These are phyloP conservation scores for Mortierella sp. DNA, from an alignment of 371 early-diverging fungal species.

Conservation along the genomic window DNA sequence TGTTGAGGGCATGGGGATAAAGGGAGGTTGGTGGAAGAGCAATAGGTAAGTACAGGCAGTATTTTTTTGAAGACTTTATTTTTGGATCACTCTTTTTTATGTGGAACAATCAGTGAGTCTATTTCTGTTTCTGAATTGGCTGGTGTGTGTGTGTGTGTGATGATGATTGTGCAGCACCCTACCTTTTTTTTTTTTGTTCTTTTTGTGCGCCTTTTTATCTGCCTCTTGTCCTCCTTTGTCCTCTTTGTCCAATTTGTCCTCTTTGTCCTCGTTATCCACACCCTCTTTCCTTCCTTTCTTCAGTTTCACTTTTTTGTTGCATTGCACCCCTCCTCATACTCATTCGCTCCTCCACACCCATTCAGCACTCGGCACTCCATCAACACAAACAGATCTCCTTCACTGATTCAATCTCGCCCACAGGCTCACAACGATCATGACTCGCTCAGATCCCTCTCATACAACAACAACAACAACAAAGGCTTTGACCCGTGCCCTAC, in stretches of 20 bases:
- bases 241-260: too few relatives aligned
- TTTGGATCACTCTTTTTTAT: not conserved
- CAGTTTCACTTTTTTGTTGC: not conserved
- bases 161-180: not conserved
- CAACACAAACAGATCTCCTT: not conserved
- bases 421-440: conserved; percentile 1
- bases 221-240: too few relatives aligned
- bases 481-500: conserved; percentile 22
- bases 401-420: not conserved
- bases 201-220: too few relatives aligned
- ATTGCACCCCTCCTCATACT: not conserved
- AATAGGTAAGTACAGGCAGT: too few relatives aligned
- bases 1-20: not conserved
- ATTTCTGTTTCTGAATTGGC: not conserved
- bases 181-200: too few relatives aligned
- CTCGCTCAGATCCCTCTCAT: conserved; percentile 6
- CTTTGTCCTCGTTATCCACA: not conserved
- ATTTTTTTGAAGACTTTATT: not conserved
- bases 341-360: not conserved
- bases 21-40: not conserved
- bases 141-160: conserved; percentile 13
- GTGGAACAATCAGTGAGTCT: conserved; percentile 6
- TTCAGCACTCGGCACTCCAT: not conserved
- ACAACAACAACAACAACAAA: conserved; percentile 12
- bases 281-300: not conserved